Evolutionary conservation across 805 yeast genomes (phyloP).

Genomic region (Candida xyloterini): DNA sequence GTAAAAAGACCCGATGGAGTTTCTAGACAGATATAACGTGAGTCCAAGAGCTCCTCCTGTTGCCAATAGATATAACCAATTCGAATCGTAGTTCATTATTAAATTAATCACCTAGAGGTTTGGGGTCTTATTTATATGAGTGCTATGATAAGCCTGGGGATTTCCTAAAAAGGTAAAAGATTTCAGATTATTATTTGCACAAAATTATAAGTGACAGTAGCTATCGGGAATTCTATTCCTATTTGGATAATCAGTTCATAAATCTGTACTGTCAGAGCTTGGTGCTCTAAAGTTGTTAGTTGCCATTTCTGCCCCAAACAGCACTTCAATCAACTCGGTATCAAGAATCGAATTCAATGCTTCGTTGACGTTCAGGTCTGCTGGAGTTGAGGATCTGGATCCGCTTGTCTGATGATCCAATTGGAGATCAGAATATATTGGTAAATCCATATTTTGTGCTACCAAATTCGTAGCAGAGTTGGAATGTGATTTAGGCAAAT

Average conservation of each 20-base stretch:
- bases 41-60: conserved; percentile 27
- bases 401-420: conserved; percentile 6
- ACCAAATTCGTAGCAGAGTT: not conserved
- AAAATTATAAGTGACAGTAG: conserved; percentile 5
- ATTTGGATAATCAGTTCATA: conserved; percentile 4
- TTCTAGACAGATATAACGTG: conserved; percentile 18
- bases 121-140: not conserved
- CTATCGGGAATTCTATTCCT: conserved; percentile 6
- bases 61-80: conserved; percentile 18
- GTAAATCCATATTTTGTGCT: conserved; percentile 1
- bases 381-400: not conserved
- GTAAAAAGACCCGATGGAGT: conserved; percentile 11
- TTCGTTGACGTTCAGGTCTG: conserved; percentile 23
- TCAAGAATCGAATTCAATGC: conserved; percentile 29
- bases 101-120: not conserved
- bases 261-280: conserved; percentile 5
- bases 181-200: conserved; percentile 10
- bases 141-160: conserved; percentile 2
- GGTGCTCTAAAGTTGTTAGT: conserved; percentile 1
- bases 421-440: conserved; percentile 2
- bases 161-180: conserved; percentile 23
- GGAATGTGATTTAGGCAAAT: conserved; percentile 1
- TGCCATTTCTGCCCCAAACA: conserved; percentile 30
- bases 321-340: conserved; percentile 32
- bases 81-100: conserved; percentile 10